Conservation (phyloP, 192 early-diverging fungal species). For the Phycomyces blakesleeanus region DNA sequence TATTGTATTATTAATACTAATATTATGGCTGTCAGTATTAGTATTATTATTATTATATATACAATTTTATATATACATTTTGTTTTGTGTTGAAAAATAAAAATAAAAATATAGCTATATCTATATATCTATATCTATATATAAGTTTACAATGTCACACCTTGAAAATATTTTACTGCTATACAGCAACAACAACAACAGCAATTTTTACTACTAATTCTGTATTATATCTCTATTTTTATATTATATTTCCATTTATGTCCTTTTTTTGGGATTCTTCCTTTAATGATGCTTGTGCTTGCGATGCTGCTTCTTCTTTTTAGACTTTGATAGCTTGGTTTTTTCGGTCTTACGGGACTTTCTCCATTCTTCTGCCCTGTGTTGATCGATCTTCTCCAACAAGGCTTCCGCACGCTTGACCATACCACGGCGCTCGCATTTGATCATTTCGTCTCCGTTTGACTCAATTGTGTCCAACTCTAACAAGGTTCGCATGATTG, state of each 20-base stretch:
- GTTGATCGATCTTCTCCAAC: conserved; percentile 23
- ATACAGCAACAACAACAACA: too few species aligned
- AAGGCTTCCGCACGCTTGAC: conserved; percentile 26
- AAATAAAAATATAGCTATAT: background rate
- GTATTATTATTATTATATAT: too few species aligned
- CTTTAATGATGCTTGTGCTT: background rate
- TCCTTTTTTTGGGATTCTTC: background rate
- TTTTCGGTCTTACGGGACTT: conserved; percentile 5
- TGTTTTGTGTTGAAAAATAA: too few species aligned
- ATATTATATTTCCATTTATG: too few species aligned
- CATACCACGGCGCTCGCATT: conserved; percentile 14
- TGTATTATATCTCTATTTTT: too few species aligned
- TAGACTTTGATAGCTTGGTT: background rate
- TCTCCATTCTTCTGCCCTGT: conserved; percentile 35
- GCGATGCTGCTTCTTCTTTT: background rate
- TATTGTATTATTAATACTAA: too few species aligned
- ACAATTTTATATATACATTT: too few species aligned
- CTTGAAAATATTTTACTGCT: background rate
- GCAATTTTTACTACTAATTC: too few species aligned
- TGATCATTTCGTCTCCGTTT: conserved; percentile 18
- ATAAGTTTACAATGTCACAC: background rate
- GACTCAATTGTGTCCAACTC: conserved; percentile 27
- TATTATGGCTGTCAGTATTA: too few species aligned
- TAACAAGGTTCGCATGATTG: conserved; percentile 28
- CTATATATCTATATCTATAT: background rate